phyloP scores from a whole-genome alignment of 2,329 filamentous ascomycete species.

The Pseudogymnoascus sp. region DNA sequence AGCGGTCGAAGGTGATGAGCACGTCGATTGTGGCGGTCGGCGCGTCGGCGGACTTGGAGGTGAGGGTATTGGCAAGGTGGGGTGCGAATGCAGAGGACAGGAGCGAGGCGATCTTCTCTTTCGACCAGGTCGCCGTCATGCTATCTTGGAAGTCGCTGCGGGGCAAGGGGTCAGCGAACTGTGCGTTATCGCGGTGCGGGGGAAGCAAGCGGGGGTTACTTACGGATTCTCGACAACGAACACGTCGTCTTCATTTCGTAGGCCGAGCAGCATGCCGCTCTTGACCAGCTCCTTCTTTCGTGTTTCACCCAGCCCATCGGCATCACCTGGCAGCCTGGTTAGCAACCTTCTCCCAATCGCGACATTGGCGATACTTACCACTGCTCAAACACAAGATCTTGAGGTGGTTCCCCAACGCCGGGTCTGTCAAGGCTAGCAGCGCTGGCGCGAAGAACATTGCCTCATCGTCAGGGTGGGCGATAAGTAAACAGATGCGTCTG shows the following conservation, averaged over 20 bases:
- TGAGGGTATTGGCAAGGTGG: slow-evolving; percentile 36
- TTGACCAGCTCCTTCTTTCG: slow-evolving; percentile 76
- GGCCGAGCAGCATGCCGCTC: slow-evolving; percentile 67
- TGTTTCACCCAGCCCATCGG: slow-evolving; percentile 76
- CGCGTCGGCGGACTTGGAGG: slow-evolving; percentile 24
- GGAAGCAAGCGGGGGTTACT: slow-evolving; percentile 23
- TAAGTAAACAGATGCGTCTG: slow-evolving; percentile 85
- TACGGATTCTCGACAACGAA: slow-evolving; percentile 75
- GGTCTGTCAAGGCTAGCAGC: slow-evolving; percentile 71
- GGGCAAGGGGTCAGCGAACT: slow-evolving; percentile 1
- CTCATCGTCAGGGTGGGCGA: slow-evolving; percentile 96
- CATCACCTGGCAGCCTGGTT: slow-evolving; percentile 50
- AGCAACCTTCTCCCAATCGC: slow-evolving; percentile 16
- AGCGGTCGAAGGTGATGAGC: slow-evolving; percentile 81
- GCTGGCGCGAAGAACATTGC: slow-evolving; percentile 98
- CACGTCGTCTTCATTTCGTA: slow-evolving; percentile 68
- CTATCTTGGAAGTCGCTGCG: slow-evolving; percentile 71
- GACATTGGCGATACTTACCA: slow-evolving; percentile 39
- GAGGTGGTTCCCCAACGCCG: slow-evolving; percentile 76
- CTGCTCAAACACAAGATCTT: slow-evolving; percentile 90
- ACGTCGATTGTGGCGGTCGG: slow-evolving; percentile 42
- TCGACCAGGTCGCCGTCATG: slow-evolving; percentile 73
- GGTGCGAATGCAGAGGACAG: slow-evolving; percentile 68
- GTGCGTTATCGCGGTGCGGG: slow-evolving; percentile 10
- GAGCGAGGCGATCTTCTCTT: slow-evolving; percentile 58